Base-by-base conservation (phyloP, 1,139 yeast genomes). In the Candida neerlandica region DNA sequence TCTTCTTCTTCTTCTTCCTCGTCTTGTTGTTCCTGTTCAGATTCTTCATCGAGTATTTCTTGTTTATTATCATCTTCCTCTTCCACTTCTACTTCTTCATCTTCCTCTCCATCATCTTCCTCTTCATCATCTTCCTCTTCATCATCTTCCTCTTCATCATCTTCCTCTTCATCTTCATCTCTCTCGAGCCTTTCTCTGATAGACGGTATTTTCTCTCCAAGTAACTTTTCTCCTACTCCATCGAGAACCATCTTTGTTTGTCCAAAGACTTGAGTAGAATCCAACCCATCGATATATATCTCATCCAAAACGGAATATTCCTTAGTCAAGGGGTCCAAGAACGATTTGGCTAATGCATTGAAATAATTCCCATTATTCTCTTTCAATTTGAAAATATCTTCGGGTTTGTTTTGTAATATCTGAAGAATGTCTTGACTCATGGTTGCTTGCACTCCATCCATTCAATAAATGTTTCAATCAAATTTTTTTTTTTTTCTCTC, bases 191-290 rank as follows among this genome's bases (percentile, higher is more conserved):
- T 53, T 4, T 49, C 51, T 18, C 37, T 52, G 11, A 38, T 39
- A 33, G 33, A 47, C 5, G 56, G 57, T 19, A 57, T 55, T 16
- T 48, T 52, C n/a, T 52, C 53, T 5, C 72, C 77, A 55, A 76
- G 72, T 47, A 88, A 70, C 49, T 75, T 48, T 43, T 60, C 61
- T 5, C 63, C 63, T 10, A 63, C 65, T 16, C 62, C 66, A 46
- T 67, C 71, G 42, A 90, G 75, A 27, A 94, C 86, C 73, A 94
- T 80, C 66, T 87, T 89, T 2, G 90, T 85, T 66, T 94, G 98
- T 48, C 96, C 96, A 89, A 92, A 94, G 0, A 94, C 92, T 65
- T 94, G 98, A 40, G 87, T 82, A 14, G 96, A 85, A 64, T 89
- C 97, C 51, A 94, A 74, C 0, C 97, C 98, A 48, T 90, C 96